Conservation (phyloP, 768 basidiomycete species). For the Lentinula raphanica region DNA sequence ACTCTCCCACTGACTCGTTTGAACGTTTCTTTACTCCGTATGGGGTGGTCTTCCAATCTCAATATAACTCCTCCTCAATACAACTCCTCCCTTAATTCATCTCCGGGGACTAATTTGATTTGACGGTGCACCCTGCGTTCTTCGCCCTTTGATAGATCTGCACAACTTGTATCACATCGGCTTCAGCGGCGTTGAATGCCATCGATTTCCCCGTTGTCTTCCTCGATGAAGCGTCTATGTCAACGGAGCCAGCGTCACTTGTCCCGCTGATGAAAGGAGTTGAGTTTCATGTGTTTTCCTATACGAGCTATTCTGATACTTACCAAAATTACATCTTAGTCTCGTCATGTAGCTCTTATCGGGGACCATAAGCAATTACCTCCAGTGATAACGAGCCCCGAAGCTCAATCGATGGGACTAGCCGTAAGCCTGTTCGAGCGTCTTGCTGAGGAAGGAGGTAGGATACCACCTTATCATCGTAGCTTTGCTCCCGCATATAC, state of each 20-base stretch:
- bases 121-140: slow-evolving; percentile 4
- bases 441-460: slow-evolving; percentile 77
- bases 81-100: slow-evolving; percentile 4
- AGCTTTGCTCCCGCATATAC: slow-evolving; percentile 9
- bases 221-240: slow-evolving; percentile 94
- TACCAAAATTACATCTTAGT: slow-evolving; percentile 37
- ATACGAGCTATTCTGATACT: slow-evolving; percentile 7
- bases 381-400: slow-evolving; percentile 74
- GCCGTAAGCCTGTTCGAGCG: slow-evolving; percentile 85
- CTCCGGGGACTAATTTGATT: neutral
- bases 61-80: no score
- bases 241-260: slow-evolving; percentile 87
- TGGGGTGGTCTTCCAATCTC: neutral
- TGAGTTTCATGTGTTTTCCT: slow-evolving; percentile 8
- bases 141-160: slow-evolving; percentile 53
- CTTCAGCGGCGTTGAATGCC: slow-evolving; percentile 55
- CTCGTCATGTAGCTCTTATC: slow-evolving; percentile 78
- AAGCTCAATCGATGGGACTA: slow-evolving; percentile 70
- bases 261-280: slow-evolving; percentile 92
- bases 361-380: slow-evolving; percentile 98
- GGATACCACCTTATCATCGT: slow-evolving; percentile 15
- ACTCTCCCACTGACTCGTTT: neutral
- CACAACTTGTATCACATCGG: slow-evolving; percentile 82
- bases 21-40: neutral
- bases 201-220: slow-evolving; percentile 92